phyloP scores from a whole-genome alignment of 116 monocot genomes.

The Trichopus zeylanicus region DNA sequence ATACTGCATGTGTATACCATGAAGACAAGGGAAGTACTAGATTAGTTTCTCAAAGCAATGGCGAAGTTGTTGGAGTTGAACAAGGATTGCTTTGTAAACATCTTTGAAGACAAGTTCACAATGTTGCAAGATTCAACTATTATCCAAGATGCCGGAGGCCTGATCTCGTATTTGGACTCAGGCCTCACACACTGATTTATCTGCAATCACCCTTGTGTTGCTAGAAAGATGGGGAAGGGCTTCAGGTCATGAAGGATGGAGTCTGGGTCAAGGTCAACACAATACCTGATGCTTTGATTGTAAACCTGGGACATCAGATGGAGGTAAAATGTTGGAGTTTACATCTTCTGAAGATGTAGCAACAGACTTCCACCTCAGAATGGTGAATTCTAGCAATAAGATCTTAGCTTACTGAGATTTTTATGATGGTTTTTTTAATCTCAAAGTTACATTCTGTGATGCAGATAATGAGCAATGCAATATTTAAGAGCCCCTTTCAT shows the following conservation, averaged over 20 bases:
- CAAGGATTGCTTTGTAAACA: constrained; percentile 33
- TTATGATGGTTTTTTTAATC: not conserved
- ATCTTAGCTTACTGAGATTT: no score
- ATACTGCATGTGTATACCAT: not conserved
- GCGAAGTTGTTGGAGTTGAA: constrained; percentile 37
- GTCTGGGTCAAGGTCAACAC: constrained; percentile 44
- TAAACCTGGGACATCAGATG: constrained; percentile 53
- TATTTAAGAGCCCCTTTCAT: constrained; percentile 42
- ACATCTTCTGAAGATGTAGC: no score
- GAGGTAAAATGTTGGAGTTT: constrained; percentile 58
- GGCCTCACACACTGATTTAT: constrained; percentile 55
- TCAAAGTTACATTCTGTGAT: not conserved
- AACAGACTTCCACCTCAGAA: no score
- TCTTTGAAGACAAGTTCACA: constrained; percentile 17
- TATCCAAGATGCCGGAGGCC: constrained; percentile 55
- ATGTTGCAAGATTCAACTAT: constrained; percentile 50
- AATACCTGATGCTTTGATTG: constrained; percentile 36
- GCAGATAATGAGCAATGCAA: constrained; percentile 52
- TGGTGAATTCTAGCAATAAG: no score
- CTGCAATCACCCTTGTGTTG: constrained; percentile 20
- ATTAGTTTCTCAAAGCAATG: constrained; percentile 22
- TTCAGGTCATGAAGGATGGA: constrained; percentile 47
- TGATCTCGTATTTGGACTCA: constrained; percentile 54
- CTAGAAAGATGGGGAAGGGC: constrained; percentile 42
- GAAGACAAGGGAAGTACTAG: not conserved